Conservation (phyloP, 371 early-diverging fungal genomes). For the Rhizopus sp. region DNA sequence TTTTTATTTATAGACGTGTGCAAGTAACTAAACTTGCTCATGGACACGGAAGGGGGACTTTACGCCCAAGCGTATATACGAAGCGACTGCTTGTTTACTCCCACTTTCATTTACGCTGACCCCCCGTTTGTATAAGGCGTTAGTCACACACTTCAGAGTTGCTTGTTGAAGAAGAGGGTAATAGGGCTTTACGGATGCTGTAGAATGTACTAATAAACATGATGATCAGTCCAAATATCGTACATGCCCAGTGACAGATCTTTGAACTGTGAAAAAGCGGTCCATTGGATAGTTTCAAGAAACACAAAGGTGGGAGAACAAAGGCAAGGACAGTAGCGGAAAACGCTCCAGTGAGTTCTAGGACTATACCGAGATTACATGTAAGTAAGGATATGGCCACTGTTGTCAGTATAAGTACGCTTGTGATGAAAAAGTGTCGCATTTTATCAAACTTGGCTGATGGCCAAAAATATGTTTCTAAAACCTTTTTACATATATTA, state of each 20-base stretch:
- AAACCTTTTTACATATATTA: no score
- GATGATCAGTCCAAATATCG: slow-evolving; percentile 65
- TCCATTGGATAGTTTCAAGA: slow-evolving; percentile 63
- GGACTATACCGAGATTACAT: slow-evolving; percentile 72
- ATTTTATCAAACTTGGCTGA: slow-evolving; percentile 45
- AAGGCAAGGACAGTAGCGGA: slow-evolving; percentile 82
- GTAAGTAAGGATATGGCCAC: slow-evolving; percentile 65
- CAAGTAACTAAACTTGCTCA: no score
- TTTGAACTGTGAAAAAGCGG: slow-evolving; percentile 52
- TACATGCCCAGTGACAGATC: slow-evolving; percentile 61
- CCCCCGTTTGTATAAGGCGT: no score
- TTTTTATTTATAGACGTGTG: no score
- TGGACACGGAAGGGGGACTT: no score
- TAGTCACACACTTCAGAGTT: no score
- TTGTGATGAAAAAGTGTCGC: slow-evolving; percentile 67
- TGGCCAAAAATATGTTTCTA: slow-evolving; percentile 64
- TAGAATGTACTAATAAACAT: slow-evolving; percentile 70
- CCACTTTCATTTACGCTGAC: no score
- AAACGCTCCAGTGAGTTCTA: slow-evolving; percentile 79
- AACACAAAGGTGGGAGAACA: slow-evolving; percentile 74
- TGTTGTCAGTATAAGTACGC: slow-evolving; percentile 54
- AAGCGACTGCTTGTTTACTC: no score
- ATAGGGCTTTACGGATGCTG: slow-evolving; percentile 38
- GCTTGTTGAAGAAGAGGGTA: background rate
- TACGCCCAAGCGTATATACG: no score